phyloP scores from a whole-genome alignment of 345 rosid species.

The Anacardium occidentale region DNA sequence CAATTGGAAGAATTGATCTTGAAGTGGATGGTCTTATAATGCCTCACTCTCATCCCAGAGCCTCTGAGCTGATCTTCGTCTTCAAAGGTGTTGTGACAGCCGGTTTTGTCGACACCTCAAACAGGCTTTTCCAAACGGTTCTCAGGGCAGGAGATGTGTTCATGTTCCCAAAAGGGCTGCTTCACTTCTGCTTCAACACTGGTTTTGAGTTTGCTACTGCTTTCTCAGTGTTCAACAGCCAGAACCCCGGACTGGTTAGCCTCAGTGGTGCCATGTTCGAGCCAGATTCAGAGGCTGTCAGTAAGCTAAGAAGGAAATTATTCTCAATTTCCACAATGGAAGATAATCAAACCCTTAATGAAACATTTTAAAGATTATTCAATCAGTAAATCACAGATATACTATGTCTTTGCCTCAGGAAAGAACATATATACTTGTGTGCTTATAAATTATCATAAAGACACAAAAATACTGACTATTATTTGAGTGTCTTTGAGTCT shows the following conservation, averaged over 20 bases:
- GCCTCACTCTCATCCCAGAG: constrained; percentile 78
- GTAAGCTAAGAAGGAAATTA: constrained; percentile 32
- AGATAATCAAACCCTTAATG: constrained; percentile 7
- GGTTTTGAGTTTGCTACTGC: constrained; percentile 52
- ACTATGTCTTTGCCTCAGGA: neutral
- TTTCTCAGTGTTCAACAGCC: constrained; percentile 67
- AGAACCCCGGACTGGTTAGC: constrained; percentile 73
- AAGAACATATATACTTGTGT: neutral
- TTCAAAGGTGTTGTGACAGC: constrained; percentile 52
- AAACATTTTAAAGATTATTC: constrained; percentile 1
- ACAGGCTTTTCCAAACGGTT: constrained; percentile 43
- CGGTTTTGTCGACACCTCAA: constrained; percentile 66
- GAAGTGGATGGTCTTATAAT: constrained; percentile 53
- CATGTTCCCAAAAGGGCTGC: constrained; percentile 66
- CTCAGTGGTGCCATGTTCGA: constrained; percentile 40
- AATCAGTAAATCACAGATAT: constrained; percentile 15
- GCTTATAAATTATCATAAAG: neutral
- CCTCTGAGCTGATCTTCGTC: constrained; percentile 64
- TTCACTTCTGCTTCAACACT: constrained; percentile 54
- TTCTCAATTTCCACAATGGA: constrained; percentile 20
- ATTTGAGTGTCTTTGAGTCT: constrained; percentile 4
- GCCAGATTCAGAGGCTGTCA: constrained; percentile 24
- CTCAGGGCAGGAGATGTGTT: constrained; percentile 64
- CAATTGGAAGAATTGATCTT: constrained; percentile 68
- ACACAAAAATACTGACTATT: neutral